Conservation (phyloP, 148 eudicot genomes). For the Amaranthus cruentus region DNA sequence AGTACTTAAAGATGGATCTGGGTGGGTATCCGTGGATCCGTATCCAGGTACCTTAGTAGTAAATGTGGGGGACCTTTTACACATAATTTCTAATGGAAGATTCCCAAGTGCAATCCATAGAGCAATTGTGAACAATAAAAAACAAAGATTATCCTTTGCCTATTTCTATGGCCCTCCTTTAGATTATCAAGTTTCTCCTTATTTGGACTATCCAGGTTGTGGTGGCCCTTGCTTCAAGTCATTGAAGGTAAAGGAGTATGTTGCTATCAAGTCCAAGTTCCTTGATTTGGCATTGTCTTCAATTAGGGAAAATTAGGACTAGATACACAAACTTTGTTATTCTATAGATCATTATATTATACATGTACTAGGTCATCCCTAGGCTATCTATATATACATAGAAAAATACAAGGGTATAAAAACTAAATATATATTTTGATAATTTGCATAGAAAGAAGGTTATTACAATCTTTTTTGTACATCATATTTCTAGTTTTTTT, state of each 20-base stretch:
- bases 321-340: neutral
- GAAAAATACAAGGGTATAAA: neutral
- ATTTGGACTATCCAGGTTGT: slow-evolving; percentile 22
- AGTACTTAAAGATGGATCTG: slow-evolving; percentile 35
- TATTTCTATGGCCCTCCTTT: slow-evolving; percentile 57
- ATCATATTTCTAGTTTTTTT: no score
- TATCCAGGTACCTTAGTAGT: slow-evolving; percentile 46
- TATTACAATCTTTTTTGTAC: no score
- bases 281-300: slow-evolving; percentile 36
- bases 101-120: slow-evolving; percentile 45
- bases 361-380: neutral
- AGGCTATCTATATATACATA: no score
- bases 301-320: slow-evolving; percentile 3
- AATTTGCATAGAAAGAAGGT: neutral
- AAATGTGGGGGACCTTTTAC: slow-evolving; percentile 60
- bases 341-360: neutral
- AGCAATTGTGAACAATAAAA: slow-evolving; percentile 37
- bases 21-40: slow-evolving; percentile 51
- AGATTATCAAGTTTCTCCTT: slow-evolving; percentile 39
- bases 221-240: slow-evolving; percentile 28
- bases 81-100: slow-evolving; percentile 55
- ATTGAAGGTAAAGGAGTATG: slow-evolving; percentile 46
- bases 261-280: slow-evolving; percentile 40
- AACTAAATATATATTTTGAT: neutral
- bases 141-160: slow-evolving; percentile 48